Base-by-base conservation (phyloP, 306 rosid genomes). In the Cucumis cinereus region DNA sequence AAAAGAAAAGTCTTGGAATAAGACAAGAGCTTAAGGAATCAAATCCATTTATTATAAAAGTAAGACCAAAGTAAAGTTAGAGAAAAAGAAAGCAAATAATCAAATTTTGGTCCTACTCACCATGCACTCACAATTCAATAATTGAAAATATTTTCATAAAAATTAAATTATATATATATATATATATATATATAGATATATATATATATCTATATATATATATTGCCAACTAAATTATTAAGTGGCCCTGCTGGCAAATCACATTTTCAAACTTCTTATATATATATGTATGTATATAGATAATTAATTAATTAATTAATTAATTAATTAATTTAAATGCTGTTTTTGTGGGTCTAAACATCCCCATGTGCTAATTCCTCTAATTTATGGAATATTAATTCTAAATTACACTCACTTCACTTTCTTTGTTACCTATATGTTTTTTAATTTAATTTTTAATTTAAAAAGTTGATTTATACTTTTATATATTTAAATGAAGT, bases 21-120 rank as follows among this genome's bases (percentile, higher is more conserved):
- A 68, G 55, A 68, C 38, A 45, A 68, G 35, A 45, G 55, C 17
- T 68, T 24, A 22, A 68, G 15, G 73, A 68, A 68, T 43, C 13
- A 68, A 68, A 41, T 40, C 55, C 35, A 36, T 17, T 20, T 36
- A 30, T 30, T 50, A 40, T 40, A 41, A 69, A 69, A 38, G 71
- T 15, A 38, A 67, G 50, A 64, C 28, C 50, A 64, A 63, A 63
- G 50, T 11, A 40, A 67, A 40, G 73, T 67, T 38, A 13, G 23
- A 56, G 35, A 30, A 38, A 9, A 0, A n/a, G 0, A 40, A n/a
- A 66, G 10, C 14, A 63, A 63, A 35, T 43, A 63, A 38, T 69
- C 38, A 69, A 69, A 69, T 6, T 69, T 69, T 43, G 74, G 74
- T 69, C 74, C 22, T 69, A 69, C 74, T 45, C 74, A 69, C 74